phyloP scores from a whole-genome alignment of 2,329 filamentous ascomycete genomes.

The Simplicillium aogashimaense region DNA sequence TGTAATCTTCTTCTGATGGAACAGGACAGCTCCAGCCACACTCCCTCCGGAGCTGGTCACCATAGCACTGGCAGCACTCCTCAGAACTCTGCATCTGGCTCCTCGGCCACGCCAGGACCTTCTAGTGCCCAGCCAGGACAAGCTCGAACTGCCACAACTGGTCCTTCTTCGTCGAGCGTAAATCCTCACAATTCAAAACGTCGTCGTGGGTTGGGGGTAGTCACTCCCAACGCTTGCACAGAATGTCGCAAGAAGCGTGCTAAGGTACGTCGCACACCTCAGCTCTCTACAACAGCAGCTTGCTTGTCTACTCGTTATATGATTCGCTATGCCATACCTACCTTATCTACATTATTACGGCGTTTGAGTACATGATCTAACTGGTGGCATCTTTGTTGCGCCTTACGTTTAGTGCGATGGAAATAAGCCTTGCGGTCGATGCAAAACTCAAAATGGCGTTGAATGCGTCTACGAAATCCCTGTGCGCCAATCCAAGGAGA shows the following conservation, averaged over 20 bases:
- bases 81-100: not conserved
- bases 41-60: not conserved
- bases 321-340: too few relatives aligned
- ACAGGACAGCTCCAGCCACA: not conserved
- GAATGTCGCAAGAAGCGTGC: constrained; percentile 54
- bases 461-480: constrained; percentile 54
- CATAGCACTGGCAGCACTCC: not conserved
- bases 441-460: constrained; percentile 40
- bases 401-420: constrained; percentile 43
- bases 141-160: not conserved
- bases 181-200: constrained; percentile 34
- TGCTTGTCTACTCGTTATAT: too few relatives aligned
- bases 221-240: constrained; percentile 51
- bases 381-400: constrained; percentile 1
- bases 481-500: constrained; percentile 54
- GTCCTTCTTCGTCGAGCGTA: constrained; percentile 6
- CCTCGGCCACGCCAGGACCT: constrained; percentile 8
- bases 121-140: constrained; percentile 5
- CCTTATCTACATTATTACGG: not conserved
- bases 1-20: not conserved
- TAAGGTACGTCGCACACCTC: constrained; percentile 32
- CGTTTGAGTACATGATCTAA: not conserved
- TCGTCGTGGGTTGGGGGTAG: constrained; percentile 42
- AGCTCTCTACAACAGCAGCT: too few relatives aligned
- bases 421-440: constrained; percentile 43